phyloP scores from a whole-genome alignment of 345 rosid genomes.

The Eucalyptus curtisii region DNA sequence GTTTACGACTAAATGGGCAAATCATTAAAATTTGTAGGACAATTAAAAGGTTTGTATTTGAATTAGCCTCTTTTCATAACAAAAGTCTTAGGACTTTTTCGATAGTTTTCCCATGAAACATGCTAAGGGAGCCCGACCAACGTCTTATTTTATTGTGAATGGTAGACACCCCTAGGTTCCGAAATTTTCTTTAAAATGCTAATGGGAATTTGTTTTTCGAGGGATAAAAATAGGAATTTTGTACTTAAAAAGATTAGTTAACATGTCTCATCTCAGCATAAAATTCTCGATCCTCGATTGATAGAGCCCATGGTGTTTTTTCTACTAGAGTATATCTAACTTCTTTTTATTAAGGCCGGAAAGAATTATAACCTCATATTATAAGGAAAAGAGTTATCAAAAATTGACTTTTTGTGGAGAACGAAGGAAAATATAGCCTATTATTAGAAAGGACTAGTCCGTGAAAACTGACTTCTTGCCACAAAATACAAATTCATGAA shows the following conservation, averaged over 20 bases:
- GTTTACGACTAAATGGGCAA: background rate
- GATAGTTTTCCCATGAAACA: background rate
- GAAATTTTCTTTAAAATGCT: background rate
- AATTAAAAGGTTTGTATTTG: too few species aligned
- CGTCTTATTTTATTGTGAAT: background rate
- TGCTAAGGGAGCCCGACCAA: background rate
- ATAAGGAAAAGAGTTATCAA: background rate
- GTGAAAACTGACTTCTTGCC: background rate
- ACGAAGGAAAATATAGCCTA: background rate
- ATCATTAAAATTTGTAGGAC: background rate
- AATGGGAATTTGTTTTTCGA: background rate
- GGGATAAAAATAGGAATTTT: background rate
- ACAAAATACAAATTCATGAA: background rate
- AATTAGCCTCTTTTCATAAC: too few species aligned
- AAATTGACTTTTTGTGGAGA: background rate
- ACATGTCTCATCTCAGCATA: background rate
- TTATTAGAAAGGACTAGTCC: background rate
- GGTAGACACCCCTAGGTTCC: background rate
- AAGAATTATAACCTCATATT: background rate
- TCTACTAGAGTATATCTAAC: background rate
- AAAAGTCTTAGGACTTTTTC: background rate
- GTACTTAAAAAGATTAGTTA: background rate
- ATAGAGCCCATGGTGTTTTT: background rate
- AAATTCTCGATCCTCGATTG: background rate
- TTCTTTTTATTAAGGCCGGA: background rate